Conservation (phyloP, 2,329 filamentous ascomycete species). For the Blumeria graminis region DNA sequence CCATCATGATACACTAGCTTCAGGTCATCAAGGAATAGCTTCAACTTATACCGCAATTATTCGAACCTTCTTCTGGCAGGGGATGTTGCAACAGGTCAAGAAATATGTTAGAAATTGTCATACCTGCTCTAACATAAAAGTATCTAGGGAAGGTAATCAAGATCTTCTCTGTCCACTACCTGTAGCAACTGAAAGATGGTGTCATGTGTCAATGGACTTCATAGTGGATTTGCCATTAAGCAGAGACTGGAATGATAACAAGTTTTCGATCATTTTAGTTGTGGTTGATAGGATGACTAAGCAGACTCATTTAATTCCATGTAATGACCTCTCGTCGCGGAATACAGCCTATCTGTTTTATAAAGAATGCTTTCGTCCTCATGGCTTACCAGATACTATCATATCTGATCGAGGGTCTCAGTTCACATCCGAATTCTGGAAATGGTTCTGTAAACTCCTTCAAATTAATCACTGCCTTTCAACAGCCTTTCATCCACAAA, state of each 20-base stretch:
- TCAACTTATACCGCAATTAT: not conserved
- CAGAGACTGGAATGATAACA: not conserved
- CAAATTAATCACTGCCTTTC: constrained; percentile 3
- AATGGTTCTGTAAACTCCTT: constrained; percentile 2
- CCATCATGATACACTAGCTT: not conserved
- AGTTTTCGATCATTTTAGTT: not conserved
- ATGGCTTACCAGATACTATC: constrained; percentile 3
- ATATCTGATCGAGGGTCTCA: constrained; percentile 5
- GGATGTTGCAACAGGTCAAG: not conserved
- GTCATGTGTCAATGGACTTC: not conserved
- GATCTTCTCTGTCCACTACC: not conserved
- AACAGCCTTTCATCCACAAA: constrained; percentile 5
- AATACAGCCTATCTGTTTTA: not conserved
- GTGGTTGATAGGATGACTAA: not conserved
- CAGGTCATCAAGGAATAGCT: not conserved
- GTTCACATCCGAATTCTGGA: constrained; percentile 7
- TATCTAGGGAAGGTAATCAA: not conserved
- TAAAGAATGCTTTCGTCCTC: not conserved
- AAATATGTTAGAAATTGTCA: not conserved
- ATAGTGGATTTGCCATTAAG: not conserved
- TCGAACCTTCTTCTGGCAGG: not conserved
- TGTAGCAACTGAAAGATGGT: not conserved
- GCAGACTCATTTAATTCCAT: not conserved
- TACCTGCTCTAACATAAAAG: not conserved
- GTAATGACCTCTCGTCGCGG: not conserved